Base-by-base conservation (phyloP, 768 basidiomycete genomes). In the Pleurotus giganteus region DNA sequence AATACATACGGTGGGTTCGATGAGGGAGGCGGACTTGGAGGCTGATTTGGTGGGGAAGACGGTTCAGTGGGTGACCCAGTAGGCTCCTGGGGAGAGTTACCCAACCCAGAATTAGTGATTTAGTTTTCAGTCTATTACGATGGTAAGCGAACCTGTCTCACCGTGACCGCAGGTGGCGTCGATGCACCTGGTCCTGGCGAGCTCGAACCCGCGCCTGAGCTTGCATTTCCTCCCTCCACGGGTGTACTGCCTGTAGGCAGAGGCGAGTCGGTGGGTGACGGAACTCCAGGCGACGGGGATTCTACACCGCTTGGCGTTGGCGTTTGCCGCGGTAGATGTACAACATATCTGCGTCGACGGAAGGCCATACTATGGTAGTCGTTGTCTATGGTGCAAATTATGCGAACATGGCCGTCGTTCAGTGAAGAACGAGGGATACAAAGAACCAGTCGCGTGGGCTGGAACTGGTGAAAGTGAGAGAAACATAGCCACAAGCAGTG, bases 131-230 rank as follows among this genome's bases (percentile, higher is more conserved):
- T 13, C 15, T n/a, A 51, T 34, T 11, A 12, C 9, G 19, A 17
- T 19, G 5, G 6, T 19, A 12, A 24, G 49, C 49, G 49, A 51
- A 51, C 49, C 49, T 51, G 49, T 51, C 49, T 51, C 49, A 51
- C 49, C 49, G 49, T 36, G 24, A 37, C 17, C 46, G 28, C 17
- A 28, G 46, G 46, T 17, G 17, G 29, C 15, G 26, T 17, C n/a
- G 21, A 15, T 15, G 15, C 26, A 47, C 46, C 28, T 47, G 46
- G 15, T 27, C 23, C 26, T 13, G 15, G 9, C 15, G 21, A 6
- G 13, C n/a, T 15, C 9, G 46, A 31, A 11, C n/a, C 27, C 23
- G 13, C 15, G 15, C 21, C 13, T 23, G 17, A 13, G 15, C 31
- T 24, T 13, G 23, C 49, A 13, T 29, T 37, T 36, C 12, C 19